Percentiles rank a stretch among this genome's conserved stretches.
Evolutionary conservation across 2,329 filamentous ascomycete genomes (phyloP).

Genomic region (Xylaria sp.): DNA sequence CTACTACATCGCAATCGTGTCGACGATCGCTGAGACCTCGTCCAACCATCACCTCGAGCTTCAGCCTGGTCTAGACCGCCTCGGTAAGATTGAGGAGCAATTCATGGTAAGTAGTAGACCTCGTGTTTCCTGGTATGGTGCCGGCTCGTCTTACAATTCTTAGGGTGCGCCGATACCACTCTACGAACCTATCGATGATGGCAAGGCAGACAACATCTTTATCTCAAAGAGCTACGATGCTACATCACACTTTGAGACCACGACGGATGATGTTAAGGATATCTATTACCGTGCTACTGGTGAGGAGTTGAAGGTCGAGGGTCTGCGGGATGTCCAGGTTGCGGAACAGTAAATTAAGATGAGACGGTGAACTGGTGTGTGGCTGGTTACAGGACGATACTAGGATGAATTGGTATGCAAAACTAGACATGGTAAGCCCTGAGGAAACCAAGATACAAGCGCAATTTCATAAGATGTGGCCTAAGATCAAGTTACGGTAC

Average conservation of each 20-base stretch:
- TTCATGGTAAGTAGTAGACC: constrained; percentile 75
- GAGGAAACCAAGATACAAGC: constrained; percentile 9
- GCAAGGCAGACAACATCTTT: constrained; percentile 89
- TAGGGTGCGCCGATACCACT: constrained; percentile 86
- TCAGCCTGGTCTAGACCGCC: constrained; percentile 88
- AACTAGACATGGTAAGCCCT: constrained; percentile 27
- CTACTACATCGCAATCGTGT: constrained; percentile 98
- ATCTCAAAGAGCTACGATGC: constrained; percentile 99
- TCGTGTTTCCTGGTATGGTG: background rate
- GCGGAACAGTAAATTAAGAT: constrained; percentile 67
- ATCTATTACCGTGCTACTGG: constrained; percentile 88
- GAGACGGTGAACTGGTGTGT: background rate
- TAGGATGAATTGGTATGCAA: constrained; percentile 15
- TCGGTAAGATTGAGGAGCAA: constrained; percentile 94
- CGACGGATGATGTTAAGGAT: constrained; percentile 90
- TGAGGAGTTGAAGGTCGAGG: constrained; percentile 88
- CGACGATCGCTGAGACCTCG: constrained; percentile 91
- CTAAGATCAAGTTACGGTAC: constrained; percentile 2
- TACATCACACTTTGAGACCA: constrained; percentile 96
- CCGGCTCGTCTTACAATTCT: constrained; percentile 21
- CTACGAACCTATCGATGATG: constrained; percentile 88
- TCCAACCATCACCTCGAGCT: constrained; percentile 97
- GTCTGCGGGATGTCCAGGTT: constrained; percentile 81
- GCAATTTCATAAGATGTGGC: constrained; percentile 11
- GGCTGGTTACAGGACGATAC: constrained; percentile 1